phyloP scores from a whole-genome alignment of 768 basidiomycete species.

The Amanita molliuscula region DNA sequence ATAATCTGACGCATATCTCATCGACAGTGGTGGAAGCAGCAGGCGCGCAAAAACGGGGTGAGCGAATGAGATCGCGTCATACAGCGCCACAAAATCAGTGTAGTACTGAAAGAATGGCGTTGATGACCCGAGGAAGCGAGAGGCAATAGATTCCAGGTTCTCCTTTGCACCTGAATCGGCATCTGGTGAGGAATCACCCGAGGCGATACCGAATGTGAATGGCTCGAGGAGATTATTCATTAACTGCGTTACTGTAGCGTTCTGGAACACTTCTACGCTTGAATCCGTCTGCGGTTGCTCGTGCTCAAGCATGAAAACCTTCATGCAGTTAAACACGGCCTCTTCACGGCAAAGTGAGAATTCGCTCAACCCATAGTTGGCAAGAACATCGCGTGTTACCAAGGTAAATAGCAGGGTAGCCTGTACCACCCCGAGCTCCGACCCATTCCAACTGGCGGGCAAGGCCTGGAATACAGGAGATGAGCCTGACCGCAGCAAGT shows the following conservation, averaged over 20 bases:
- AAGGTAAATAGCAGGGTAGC: slow-evolving; percentile 55
- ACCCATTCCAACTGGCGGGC: slow-evolving; percentile 65
- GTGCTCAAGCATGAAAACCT: slow-evolving; percentile 93
- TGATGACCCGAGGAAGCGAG: slow-evolving; percentile 46
- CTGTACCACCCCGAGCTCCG: slow-evolving; percentile 69
- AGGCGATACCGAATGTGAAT: slow-evolving; percentile 27
- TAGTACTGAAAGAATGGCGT: slow-evolving; percentile 93
- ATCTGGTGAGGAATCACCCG: slow-evolving; percentile 2
- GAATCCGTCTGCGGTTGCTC: slow-evolving; percentile 46
- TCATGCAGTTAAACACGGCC: slow-evolving; percentile 74
- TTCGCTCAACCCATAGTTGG: slow-evolving; percentile 25
- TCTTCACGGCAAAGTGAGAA: slow-evolving; percentile 44
- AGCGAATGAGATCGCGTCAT: slow-evolving; percentile 83
- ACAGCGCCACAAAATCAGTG: slow-evolving; percentile 84
- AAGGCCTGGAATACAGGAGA: slow-evolving; percentile 61
- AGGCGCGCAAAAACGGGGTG: slow-evolving; percentile 67
- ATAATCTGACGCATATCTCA: slow-evolving; percentile 74
- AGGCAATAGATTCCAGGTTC: slow-evolving; percentile 44
- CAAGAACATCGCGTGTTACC: slow-evolving; percentile 35
- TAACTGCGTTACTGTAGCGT: slow-evolving; percentile 43
- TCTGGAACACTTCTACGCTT: slow-evolving; percentile 71
- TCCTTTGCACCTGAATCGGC: neutral
- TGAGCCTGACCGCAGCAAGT: slow-evolving; percentile 68
- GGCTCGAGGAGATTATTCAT: slow-evolving; percentile 54
- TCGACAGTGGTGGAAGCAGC: slow-evolving; percentile 66